Conservation (phyloP, 1,139 yeast species). For the Suhomyces taliae region DNA sequence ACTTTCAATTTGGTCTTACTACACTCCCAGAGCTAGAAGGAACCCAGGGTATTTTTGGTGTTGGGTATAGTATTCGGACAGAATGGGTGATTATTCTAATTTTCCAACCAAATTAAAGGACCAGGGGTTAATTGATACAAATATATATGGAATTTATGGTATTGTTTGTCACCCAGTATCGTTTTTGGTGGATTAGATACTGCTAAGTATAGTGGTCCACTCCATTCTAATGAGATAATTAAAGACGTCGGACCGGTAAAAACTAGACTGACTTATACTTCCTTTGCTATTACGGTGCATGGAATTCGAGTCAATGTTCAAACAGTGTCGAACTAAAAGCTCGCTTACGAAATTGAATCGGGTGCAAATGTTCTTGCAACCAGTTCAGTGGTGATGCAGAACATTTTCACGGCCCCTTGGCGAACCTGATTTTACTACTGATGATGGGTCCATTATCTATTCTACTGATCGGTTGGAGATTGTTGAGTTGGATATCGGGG, state of each 20-base stretch:
- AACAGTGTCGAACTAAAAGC: constrained; percentile 17
- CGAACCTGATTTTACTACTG: not conserved
- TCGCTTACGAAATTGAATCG: constrained; percentile 21
- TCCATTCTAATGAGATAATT: constrained; percentile 19
- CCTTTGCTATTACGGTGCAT: constrained; percentile 21
- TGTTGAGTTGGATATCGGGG: constrained; percentile 21
- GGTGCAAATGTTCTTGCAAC: constrained; percentile 23
- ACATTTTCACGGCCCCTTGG: constrained; percentile 17
- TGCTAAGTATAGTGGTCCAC: constrained; percentile 16
- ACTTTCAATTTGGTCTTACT: constrained; percentile 13
- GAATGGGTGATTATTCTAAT: constrained; percentile 16
- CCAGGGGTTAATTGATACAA: constrained; percentile 14
- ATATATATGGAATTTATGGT: constrained; percentile 20
- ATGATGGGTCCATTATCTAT: not conserved
- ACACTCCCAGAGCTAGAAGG: constrained; percentile 8
- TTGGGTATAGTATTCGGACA: constrained; percentile 17
- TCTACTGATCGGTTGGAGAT: not conserved
- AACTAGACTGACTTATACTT: constrained; percentile 12
- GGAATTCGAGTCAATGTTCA: constrained; percentile 13
- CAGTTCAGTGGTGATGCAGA: constrained; percentile 19
- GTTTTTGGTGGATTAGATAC: constrained; percentile 26
- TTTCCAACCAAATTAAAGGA: constrained; percentile 16
- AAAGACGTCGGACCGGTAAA: constrained; percentile 13
- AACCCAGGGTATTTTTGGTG: constrained; percentile 20
- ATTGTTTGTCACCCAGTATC: constrained; percentile 9